A percentile compares a stretch with the other conserved stretches of the same genome.
phyloP scores from a whole-genome alignment of 2,329 filamentous ascomycete genomes.

The Exophiala phaeomuriformis region DNA sequence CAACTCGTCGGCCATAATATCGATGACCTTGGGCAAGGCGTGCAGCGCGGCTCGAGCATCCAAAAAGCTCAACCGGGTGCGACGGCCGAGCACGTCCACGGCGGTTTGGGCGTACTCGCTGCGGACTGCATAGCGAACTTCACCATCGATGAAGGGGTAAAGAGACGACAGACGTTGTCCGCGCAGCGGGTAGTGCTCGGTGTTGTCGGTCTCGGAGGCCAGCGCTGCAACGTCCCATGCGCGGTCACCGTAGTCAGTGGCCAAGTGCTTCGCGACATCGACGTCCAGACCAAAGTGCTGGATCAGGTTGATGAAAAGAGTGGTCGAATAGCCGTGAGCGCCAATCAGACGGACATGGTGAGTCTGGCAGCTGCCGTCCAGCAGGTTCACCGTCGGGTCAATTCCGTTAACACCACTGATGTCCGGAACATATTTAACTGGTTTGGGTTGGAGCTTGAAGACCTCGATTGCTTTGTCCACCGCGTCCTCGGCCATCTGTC shows the following conservation, averaged over 20 bases:
- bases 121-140: slow-evolving; percentile 77
- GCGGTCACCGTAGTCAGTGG: slow-evolving; percentile 80
- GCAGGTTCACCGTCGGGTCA: slow-evolving; percentile 21
- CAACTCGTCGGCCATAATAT: slow-evolving; percentile 79
- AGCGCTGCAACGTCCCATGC: slow-evolving; percentile 84
- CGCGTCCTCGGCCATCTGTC: slow-evolving; percentile 85
- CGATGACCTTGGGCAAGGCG: slow-evolving; percentile 74
- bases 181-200: slow-evolving; percentile 70
- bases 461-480: slow-evolving; percentile 55
- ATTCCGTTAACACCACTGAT: slow-evolving; percentile 26
- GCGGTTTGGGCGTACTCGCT: slow-evolving; percentile 90
- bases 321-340: slow-evolving; percentile 80
- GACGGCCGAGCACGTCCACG: slow-evolving; percentile 75
- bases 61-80: slow-evolving; percentile 79
- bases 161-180: slow-evolving; percentile 73
- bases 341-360: slow-evolving; percentile 74
- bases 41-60: slow-evolving; percentile 87
- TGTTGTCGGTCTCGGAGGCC: slow-evolving; percentile 61
- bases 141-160: slow-evolving; percentile 88
- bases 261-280: slow-evolving; percentile 82
- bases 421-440: slow-evolving; percentile 20
- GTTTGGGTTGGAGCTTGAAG: slow-evolving; percentile 23
- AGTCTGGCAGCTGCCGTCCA: slow-evolving; percentile 69
- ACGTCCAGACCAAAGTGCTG: slow-evolving; percentile 89
- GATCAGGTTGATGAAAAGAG: slow-evolving; percentile 89